Evolutionary conservation across 2,329 filamentous ascomycete species (phyloP), one percentile per base, ranked within the genome.

Genomic region (Aspergillus ustus): DNA sequence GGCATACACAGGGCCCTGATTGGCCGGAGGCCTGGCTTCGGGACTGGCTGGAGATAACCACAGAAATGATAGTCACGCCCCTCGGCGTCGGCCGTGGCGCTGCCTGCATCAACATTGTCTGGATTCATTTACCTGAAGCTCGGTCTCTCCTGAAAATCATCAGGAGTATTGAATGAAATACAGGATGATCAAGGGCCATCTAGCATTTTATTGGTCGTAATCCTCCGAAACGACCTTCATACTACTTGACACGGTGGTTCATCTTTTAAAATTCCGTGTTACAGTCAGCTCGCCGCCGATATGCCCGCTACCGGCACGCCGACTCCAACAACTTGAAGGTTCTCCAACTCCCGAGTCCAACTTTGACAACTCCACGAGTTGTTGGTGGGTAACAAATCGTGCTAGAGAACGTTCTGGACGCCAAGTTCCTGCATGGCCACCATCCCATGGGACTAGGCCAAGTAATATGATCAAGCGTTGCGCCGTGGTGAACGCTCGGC

Each of bases 11-110:
- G 57, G 7, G 17, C 22, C 19, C 51, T 59, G 50, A 59, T 59
- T 59, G 57, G 57, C 40, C 6, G 57, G 48, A 43, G 20, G 9
- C 3, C 25, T 9, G 19, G 28, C 28, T 37, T 48, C 22, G 28
- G 20, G 59, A 57, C 53, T 61, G 59, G 59, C 54, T 52, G 45
- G 59, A 61, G 59, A 61, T 61, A 61, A 40, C n/a, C n/a, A 28
- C 28, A 40, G 8, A 15, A 37, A 25, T 15, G 31, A 57, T 48
- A 50, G n/a, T n/a, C n/a, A 49, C 54, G 19, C 5, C 15, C 37
- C 29, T 17, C 34, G 34, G 34, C 34, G 34, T 40, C 11, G 13
- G 34, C 34, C 34, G 34, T 40, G 34, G 34, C 34, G 34, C 34
- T 31, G 11, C 45, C 11, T 25, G 15, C 46, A 5, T 50, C 9